Base-by-base conservation (phyloP, 1,139 yeast genomes). In the Hansenula sp. region DNA sequence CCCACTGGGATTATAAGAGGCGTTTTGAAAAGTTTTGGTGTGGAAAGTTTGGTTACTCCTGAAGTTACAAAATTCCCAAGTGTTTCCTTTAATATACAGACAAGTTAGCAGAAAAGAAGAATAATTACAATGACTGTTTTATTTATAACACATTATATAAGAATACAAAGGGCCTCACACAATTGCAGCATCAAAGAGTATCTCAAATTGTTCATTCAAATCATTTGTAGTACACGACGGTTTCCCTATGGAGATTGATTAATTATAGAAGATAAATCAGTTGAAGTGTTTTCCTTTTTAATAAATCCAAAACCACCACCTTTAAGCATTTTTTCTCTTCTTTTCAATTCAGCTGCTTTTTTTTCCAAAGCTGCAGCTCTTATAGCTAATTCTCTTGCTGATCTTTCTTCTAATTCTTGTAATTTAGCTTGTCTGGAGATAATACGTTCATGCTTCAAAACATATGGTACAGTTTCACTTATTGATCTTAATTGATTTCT, bases 1-100 rank as follows among this genome's bases (percentile, higher is more conserved):
- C 93, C 96, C 0, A 77, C 89, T 54, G 98, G 97, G 0, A 66
- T 91, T 3, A 85, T 91, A 15, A 74, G 90, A 49, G 97, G 97
- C 0, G 81, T 87, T 0, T 67, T 91, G 45, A 71, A 77, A 47
- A 82, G 84, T 45, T 74, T 87, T 57, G 95, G 93, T 0, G 72
- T 86, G 24, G 79, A 79, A 33, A 78, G 86, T 27, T 63, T 74
- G 13, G 88, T 87, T 3, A 69, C 74, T 3, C 86, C 89, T n/a
- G 94, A 85, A 48, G 66, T 79, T n/a, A 63, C 74, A 6, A 74
- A 74, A 51, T 73, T 80, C 47, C 94, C 95, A 0, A 67, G 75
- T 12, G 89, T 87, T 17, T 72, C 84, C 1, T 87, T 86, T 66
- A 84, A 81, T 59, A 83, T 87, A 45, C 85, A 81, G 52, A 83